Evolutionary conservation across 176 grass and related monocot genomes (phyloP).

Genomic region (Rhynchospora tenuis): DNA sequence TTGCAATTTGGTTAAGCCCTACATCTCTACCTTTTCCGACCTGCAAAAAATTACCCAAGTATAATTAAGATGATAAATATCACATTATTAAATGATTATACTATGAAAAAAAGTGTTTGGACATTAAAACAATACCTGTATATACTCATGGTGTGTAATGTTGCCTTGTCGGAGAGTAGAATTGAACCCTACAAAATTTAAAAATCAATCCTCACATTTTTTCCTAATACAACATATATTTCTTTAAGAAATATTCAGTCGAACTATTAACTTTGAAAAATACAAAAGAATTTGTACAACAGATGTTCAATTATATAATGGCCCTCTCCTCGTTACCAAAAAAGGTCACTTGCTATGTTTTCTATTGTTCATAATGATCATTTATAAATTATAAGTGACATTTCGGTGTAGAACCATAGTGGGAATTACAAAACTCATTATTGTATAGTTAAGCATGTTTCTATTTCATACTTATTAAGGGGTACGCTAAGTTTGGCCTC

Average conservation of each 20-base stretch:
- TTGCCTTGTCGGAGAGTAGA: constrained; percentile 93
- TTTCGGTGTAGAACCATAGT: background rate
- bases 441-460: background rate
- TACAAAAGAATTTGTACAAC: background rate
- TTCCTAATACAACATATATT: background rate
- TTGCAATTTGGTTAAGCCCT: constrained; percentile 90
- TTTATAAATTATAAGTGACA: background rate
- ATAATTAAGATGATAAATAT: constrained; percentile 15
- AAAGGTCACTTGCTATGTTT: background rate
- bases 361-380: background rate
- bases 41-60: constrained; percentile 29
- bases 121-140: constrained; percentile 49
- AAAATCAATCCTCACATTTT: constrained; percentile 17
- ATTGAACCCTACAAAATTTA: constrained; percentile 82
- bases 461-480: background rate
- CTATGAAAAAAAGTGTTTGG: background rate
- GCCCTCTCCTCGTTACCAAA: background rate
- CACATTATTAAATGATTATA: background rate
- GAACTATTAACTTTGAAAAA: background rate
- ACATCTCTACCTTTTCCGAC: constrained; percentile 97
- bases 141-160: constrained; percentile 98
- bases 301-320: background rate
- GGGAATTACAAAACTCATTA: background rate
- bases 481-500: background rate
- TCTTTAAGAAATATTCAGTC: background rate